Conservation (phyloP, 148 eudicot species). For the Chenopodium berlandieri region DNA sequence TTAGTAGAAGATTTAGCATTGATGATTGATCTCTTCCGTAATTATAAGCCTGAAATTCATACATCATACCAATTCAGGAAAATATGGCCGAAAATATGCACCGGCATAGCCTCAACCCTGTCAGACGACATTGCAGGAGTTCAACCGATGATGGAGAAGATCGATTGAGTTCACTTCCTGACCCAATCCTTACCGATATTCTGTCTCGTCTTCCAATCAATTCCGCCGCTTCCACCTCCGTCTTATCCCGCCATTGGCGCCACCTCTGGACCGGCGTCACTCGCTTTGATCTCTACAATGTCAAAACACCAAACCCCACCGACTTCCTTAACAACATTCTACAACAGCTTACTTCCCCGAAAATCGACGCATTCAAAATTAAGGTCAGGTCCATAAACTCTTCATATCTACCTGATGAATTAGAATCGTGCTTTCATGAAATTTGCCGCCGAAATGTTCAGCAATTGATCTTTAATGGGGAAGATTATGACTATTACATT, state of each 20-base stretch:
- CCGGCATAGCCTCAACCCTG: no score
- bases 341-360: not conserved
- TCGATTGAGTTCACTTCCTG: not conserved
- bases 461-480: not conserved
- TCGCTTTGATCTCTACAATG: not conserved
- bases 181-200: not conserved
- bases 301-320: not conserved
- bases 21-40: no score
- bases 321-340: no score
- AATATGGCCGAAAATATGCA: no score
- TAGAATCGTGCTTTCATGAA: not conserved
- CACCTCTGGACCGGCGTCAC: not conserved
- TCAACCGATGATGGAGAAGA: no score
- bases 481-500: not conserved
- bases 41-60: no score
- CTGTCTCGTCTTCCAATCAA: not conserved
- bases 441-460: not conserved
- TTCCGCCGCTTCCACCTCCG: not conserved
- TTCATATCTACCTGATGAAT: no score
- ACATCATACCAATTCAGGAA: no score
- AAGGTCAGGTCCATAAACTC: no score
- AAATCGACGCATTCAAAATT: not conserved
- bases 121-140: no score
- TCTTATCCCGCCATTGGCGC: not conserved
- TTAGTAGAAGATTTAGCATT: no score